Percentiles rank a stretch among this genome's conserved stretches.
Conservation (phyloP, 768 basidiomycete species). For the Termitomyces titanicus region DNA sequence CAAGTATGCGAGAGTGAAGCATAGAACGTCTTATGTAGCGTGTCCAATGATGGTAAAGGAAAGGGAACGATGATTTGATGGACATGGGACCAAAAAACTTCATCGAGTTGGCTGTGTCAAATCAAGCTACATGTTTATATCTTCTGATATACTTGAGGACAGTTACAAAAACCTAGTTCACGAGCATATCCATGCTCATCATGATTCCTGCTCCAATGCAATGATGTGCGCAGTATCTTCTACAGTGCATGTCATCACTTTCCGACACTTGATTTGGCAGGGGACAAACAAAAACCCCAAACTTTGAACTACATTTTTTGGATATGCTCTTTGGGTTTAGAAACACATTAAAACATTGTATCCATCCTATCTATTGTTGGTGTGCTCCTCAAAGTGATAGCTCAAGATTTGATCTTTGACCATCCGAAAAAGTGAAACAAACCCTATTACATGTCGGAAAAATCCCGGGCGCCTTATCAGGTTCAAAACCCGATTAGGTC, state of each 20-base stretch:
- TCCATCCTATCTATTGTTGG: not conserved
- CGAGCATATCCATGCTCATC: too few relatives aligned
- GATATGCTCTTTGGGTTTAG: not conserved
- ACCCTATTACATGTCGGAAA: not conserved
- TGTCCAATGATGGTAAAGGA: too few relatives aligned
- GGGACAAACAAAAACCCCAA: not conserved
- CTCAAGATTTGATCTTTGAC: not conserved
- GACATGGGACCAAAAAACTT: too few relatives aligned
- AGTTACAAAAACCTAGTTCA: too few relatives aligned
- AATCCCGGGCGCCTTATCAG: not conserved
- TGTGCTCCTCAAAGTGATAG: not conserved
- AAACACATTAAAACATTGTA: not conserved
- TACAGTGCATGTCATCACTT: not conserved
- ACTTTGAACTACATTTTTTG: constrained; percentile 3
- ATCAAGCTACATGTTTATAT: too few relatives aligned
- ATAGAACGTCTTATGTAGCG: too few relatives aligned
- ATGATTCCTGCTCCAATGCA: too few relatives aligned
- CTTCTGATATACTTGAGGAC: too few relatives aligned
- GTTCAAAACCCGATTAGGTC: not conserved
- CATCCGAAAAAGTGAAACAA: not conserved
- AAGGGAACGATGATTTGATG: too few relatives aligned
- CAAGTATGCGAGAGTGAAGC: too few relatives aligned
- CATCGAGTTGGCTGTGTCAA: too few relatives aligned
- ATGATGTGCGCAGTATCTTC: too few relatives aligned
- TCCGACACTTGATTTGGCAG: not conserved